Conservation (phyloP, 1,139 yeast genomes). For the Geotrichum aggregatum region DNA sequence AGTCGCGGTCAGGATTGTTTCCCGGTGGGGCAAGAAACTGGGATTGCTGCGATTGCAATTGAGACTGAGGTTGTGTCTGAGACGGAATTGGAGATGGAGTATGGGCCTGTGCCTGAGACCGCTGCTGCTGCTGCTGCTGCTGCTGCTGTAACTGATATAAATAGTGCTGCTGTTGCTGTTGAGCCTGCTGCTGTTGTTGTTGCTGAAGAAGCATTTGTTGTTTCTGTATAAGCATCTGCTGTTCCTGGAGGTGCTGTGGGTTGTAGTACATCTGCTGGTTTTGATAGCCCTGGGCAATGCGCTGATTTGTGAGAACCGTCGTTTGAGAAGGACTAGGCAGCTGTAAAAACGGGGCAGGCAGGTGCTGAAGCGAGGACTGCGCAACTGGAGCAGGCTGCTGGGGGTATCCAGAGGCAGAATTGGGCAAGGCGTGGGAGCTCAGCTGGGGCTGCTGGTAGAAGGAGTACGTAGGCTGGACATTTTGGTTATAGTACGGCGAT, state of each 20-base stretch:
- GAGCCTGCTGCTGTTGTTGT: conserved; percentile 18
- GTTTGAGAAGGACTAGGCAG: conserved; percentile 30
- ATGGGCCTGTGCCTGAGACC: conserved; percentile 22
- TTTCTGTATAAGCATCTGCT: conserved; percentile 23
- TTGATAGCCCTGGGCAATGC: conserved; percentile 22
- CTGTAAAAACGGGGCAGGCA: conserved; percentile 28
- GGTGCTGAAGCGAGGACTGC: conserved; percentile 2
- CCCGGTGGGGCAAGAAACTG: conserved; percentile 6
- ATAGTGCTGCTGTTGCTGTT: conserved; percentile 23
- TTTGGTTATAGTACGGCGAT: conserved; percentile 11
- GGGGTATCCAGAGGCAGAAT: conserved; percentile 3
- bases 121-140: conserved; percentile 23
- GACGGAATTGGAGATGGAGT: conserved; percentile 15
- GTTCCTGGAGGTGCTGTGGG: conserved; percentile 25
- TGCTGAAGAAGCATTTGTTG: conserved; percentile 20
- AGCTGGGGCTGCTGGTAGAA: conserved; percentile 9
- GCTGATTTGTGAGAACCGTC: conserved; percentile 26
- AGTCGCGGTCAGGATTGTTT: conserved; percentile 32
- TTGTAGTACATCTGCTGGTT: conserved; percentile 21
- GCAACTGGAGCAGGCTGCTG: conserved; percentile 13
- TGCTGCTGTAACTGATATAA: conserved; percentile 3
- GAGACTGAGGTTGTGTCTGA: conserved; percentile 19
- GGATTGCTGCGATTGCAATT: conserved; percentile 13
- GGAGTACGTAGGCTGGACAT: background rate
- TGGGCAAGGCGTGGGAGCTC: conserved; percentile 6